Percentiles rank a stretch among this genome's conserved stretches.
phyloP scores from a whole-genome alignment of 1,284 basidiomycete genomes.

The Inonotus obliquus region DNA sequence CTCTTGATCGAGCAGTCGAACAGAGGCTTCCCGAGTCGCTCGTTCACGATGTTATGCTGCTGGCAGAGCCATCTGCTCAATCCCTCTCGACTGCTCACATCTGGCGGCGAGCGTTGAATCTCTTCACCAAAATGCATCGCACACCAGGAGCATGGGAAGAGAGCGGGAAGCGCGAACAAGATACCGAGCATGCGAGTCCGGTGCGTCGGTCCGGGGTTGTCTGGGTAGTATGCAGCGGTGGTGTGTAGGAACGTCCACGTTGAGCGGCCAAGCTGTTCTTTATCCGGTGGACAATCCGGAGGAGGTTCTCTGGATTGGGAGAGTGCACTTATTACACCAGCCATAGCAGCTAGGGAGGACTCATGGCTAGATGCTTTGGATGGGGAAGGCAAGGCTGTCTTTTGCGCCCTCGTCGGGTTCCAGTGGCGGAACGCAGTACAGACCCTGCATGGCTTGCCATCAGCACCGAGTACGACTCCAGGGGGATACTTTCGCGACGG shows the following conservation, averaged over 20 bases:
- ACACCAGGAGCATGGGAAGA: constrained; percentile 88
- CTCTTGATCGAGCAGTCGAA: constrained; percentile 73
- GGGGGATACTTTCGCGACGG: constrained; percentile 44
- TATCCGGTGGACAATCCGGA: constrained; percentile 80
- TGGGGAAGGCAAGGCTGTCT: constrained; percentile 21
- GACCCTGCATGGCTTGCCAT: constrained; percentile 92
- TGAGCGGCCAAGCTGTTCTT: constrained; percentile 80
- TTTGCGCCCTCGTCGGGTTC: constrained; percentile 40
- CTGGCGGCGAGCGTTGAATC: constrained; percentile 63
- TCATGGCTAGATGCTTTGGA: neutral
- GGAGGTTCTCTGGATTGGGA: constrained; percentile 42
- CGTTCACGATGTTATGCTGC: constrained; percentile 89
- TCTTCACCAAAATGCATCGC: constrained; percentile 75
- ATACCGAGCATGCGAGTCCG: constrained; percentile 79
- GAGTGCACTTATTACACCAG: constrained; percentile 37
- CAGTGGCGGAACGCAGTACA: constrained; percentile 80
- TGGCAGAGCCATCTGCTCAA: constrained; percentile 87
- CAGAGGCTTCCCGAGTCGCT: constrained; percentile 72
- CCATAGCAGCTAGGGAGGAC: constrained; percentile 27
- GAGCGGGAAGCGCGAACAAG: constrained; percentile 66
- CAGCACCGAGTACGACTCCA: constrained; percentile 82
- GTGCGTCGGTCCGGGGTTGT: constrained; percentile 62
- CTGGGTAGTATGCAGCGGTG: constrained; percentile 91
- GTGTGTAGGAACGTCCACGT: constrained; percentile 97
- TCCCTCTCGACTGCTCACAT: constrained; percentile 61